phyloP scores from a whole-genome alignment of 371 early-diverging fungal species.

The Fennellomyces sp. region DNA sequence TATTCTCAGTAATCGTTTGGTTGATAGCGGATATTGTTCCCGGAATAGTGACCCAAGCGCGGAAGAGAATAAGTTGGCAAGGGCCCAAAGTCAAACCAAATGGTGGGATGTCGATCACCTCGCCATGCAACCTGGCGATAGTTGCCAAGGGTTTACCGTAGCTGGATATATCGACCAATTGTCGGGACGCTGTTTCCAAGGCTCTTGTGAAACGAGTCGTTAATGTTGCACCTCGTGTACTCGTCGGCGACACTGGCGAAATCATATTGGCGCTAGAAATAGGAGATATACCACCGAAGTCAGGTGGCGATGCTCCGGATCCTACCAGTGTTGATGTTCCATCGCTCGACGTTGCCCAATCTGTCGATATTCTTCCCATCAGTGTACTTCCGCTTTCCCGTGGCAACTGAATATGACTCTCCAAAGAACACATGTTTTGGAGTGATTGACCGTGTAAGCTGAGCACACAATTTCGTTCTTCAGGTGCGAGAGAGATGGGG shows the following conservation, averaged over 20 bases:
- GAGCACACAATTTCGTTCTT: conserved; percentile 22
- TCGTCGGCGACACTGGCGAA: neutral
- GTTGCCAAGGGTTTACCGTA: conserved; percentile 28
- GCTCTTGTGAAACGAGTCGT: conserved; percentile 22
- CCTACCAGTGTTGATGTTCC: neutral
- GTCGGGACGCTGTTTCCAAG: conserved; percentile 22
- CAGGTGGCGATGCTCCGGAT: neutral
- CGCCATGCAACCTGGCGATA: conserved; percentile 27
- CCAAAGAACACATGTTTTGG: neutral
- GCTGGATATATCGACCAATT: conserved; percentile 17
- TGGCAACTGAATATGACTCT: neutral
- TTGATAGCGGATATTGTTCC: conserved; percentile 40
- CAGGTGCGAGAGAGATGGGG: conserved; percentile 10
- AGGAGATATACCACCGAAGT: neutral
- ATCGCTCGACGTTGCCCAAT: conserved; percentile 1
- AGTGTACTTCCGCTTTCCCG: conserved; percentile 2
- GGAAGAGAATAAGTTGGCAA: conserved; percentile 42
- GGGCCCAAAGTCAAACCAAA: conserved; percentile 34
- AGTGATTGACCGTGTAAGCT: conserved; percentile 27
- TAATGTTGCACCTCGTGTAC: neutral
- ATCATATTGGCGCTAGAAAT: neutral
- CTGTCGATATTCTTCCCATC: neutral
- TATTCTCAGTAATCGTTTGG: conserved; percentile 24
- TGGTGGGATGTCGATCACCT: conserved; percentile 40
- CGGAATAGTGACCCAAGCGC: conserved; percentile 30